phyloP scores from a whole-genome alignment of 2,329 filamentous ascomycete genomes.

The Microsporum ferrugineum region DNA sequence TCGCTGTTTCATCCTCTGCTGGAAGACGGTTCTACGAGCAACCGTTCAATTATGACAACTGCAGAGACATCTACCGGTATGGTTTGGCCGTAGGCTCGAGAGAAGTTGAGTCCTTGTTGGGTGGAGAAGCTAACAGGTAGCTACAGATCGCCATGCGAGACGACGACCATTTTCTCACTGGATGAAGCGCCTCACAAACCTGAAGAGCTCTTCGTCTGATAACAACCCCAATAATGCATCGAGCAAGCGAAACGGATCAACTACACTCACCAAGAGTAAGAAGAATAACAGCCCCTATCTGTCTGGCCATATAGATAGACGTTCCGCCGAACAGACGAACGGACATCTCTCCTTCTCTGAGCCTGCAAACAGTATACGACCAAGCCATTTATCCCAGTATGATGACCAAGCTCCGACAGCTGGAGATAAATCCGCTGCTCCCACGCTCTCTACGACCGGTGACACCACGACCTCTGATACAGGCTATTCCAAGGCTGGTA shows the following conservation, averaged over 20 bases:
- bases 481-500: conserved; percentile 71
- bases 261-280: conserved; percentile 36
- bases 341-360: conserved; percentile 41
- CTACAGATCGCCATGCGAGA: conserved; percentile 56
- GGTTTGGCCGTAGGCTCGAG: not conserved
- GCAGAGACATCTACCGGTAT: not conserved
- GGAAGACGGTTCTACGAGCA: not conserved
- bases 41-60: not conserved
- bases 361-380: conserved; percentile 40
- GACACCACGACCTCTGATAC: conserved; percentile 64
- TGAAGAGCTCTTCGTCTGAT: conserved; percentile 60
- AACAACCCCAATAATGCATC: conserved; percentile 29
- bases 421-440: conserved; percentile 61
- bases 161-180: conserved; percentile 81
- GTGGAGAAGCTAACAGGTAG: not conserved
- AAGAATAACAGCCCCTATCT: conserved; percentile 89
- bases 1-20: not conserved
- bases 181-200: conserved; percentile 85
- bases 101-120: not conserved
- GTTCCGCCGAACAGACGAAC: conserved; percentile 29
- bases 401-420: conserved; percentile 46
- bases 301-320: conserved; percentile 50
- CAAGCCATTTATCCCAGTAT: conserved; percentile 45
- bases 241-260: conserved; percentile 24
- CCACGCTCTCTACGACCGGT: conserved; percentile 72